Conservation (phyloP, 768 basidiomycete species). For the Gloeostereum incarnatum region DNA sequence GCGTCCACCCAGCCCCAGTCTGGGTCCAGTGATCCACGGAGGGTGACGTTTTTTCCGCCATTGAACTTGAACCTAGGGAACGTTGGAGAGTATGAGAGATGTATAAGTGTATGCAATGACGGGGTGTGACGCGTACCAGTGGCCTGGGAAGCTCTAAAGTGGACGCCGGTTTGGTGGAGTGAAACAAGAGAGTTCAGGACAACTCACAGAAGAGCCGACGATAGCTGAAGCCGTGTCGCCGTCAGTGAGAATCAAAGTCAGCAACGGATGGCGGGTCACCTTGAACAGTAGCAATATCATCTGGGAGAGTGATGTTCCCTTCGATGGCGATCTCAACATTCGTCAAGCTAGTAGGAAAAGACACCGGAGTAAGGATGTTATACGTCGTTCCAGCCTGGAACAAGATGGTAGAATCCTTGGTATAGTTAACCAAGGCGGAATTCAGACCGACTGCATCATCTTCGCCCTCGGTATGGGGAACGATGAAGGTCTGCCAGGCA, state of each 20-base stretch:
- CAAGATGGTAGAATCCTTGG: conserved; percentile 39
- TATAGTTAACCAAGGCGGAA: conserved; percentile 30
- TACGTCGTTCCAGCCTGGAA: conserved; percentile 49
- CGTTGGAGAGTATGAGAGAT: background rate
- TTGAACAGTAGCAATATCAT: conserved; percentile 41
- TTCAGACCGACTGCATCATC: conserved; percentile 45
- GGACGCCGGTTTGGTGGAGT: too few relatives aligned
- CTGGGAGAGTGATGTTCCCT: conserved; percentile 49
- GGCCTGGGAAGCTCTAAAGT: conserved; percentile 30
- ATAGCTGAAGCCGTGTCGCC: conserved; percentile 20
- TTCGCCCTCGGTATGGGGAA: conserved; percentile 34
- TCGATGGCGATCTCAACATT: conserved; percentile 51
- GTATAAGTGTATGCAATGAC: background rate
- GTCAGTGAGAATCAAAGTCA: background rate
- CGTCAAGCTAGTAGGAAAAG: conserved; percentile 40
- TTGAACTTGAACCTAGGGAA: conserved; percentile 39
- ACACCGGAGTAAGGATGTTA: conserved; percentile 52
- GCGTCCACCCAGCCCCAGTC: conserved; percentile 60
- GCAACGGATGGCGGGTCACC: conserved; percentile 16
- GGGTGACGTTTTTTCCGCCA: conserved; percentile 48
- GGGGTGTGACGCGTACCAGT: conserved; percentile 23
- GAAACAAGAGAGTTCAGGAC: too few relatives aligned
- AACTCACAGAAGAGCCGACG: conserved; percentile 35
- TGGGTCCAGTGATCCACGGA: conserved; percentile 44
- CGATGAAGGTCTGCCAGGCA: conserved; percentile 38